Base-by-base conservation (phyloP, 768 basidiomycete genomes). In the Rhodotorula toruloides region DNA sequence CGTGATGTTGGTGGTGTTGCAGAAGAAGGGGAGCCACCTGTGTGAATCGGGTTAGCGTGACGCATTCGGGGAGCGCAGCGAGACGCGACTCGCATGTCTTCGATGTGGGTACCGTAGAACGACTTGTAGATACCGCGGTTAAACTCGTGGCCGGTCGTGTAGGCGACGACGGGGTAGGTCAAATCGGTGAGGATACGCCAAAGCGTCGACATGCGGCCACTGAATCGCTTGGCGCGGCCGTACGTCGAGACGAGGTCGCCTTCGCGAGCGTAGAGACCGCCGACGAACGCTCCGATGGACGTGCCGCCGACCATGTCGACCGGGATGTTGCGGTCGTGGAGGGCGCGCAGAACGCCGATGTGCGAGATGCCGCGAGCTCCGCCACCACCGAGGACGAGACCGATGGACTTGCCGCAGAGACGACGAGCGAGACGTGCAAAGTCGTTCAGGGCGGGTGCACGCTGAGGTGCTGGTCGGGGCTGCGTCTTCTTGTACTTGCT, bases 1-100 rank as follows among this genome's bases (percentile, higher is more conserved):
- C 58, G 87, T 91, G 77, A 99, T 96, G 74, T 97, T 97, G 27
- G 96, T 94, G 4, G 94, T 90, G 74, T 98, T 98, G 79, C 92
- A 96, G 79, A 94, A 98, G 80, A 60, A 74, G 16, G 94, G 96
- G 11, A 99, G 81, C 96, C 94, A 98, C 53, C 53, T 54, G 53
- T 27, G 37, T 12, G 40, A 42, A 42, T 89, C 96, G 94, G 78
- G 16, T 22, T 4, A 42, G 12, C 37, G 44, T 96, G 93, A 78
- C 91, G 89, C 46, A 91, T 91, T 73, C n/a, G n/a, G n/a, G n/a
- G 54, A 57, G 25, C n/a, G 43, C 39, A 29, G 14, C 11, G n/a
- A 29, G 54, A 25, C 29, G 59, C 22, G 21, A 39, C 37, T n/a
- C 53, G 27, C 63, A 67, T 58, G 32, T 68, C 79, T 74, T 81